A percentile compares a stretch with the other conserved stretches of the same genome.
These are phyloP conservation scores for Apiotrichum sp. DNA, from an alignment of 1,284 basidiomycete species.

Conservation along the genomic window DNA sequence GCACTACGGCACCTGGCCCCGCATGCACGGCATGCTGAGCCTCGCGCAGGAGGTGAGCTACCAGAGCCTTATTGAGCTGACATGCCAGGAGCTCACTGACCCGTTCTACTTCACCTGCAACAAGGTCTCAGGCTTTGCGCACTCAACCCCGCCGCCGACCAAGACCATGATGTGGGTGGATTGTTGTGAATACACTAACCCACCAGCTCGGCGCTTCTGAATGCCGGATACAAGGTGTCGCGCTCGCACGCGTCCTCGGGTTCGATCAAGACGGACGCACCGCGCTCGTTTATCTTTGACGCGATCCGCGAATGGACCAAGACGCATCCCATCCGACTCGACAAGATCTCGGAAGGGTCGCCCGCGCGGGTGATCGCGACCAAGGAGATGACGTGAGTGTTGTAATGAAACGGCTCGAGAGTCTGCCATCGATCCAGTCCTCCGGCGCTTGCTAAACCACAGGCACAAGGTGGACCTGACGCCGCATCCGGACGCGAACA, in stretches of 20 bases:
- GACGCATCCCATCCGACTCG: constrained; percentile 66
- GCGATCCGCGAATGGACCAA: constrained; percentile 78
- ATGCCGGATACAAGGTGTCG: constrained; percentile 77
- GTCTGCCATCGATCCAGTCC: no score
- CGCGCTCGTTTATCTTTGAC: constrained; percentile 68
- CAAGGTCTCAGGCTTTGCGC: constrained; percentile 61
- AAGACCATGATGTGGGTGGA: constrained; percentile 60
- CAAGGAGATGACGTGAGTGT: constrained; percentile 60
- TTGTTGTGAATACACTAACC: not conserved
- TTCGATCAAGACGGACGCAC: constrained; percentile 83
- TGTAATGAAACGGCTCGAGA: not conserved
- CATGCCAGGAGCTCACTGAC: constrained; percentile 62
- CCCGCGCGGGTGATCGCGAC: constrained; percentile 61
- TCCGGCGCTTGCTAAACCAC: not conserved
- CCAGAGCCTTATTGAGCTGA: not conserved
- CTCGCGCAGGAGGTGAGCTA: constrained; percentile 71
- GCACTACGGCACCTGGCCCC: constrained; percentile 69
- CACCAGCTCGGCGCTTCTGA: constrained; percentile 72
- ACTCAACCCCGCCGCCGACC: constrained; percentile 50
- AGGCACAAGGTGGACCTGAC: constrained; percentile 68
- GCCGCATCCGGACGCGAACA: constrained; percentile 60
- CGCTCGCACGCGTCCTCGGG: constrained; percentile 84
- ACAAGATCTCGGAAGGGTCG: constrained; percentile 66
- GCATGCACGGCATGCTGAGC: constrained; percentile 94
- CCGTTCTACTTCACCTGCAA: constrained; percentile 91